Evolutionary conservation across 2,329 filamentous ascomycete genomes (phyloP).

Genomic region (Sordariomycetes sp.): DNA sequence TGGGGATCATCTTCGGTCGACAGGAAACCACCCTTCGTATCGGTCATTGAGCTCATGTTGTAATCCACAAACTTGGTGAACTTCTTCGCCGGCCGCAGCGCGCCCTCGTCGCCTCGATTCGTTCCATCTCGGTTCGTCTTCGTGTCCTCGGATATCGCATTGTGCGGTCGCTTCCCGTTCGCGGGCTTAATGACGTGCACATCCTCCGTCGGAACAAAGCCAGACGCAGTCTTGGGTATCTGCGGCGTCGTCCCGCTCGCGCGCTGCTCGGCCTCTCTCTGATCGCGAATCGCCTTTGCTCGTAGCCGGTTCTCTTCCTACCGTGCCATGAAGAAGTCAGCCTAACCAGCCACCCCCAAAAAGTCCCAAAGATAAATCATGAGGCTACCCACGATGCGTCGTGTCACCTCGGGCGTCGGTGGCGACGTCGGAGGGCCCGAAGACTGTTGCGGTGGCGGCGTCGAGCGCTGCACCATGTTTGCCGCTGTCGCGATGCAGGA

Average conservation of each 20-base stretch:
- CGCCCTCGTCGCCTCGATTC: constrained; percentile 29
- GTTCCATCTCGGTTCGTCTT: constrained; percentile 63
- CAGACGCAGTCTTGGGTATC: constrained; percentile 46
- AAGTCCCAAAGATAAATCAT: no score
- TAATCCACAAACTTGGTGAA: constrained; percentile 96
- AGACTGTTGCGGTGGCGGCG: constrained; percentile 4
- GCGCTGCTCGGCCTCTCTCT: constrained; percentile 55
- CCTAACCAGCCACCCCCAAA: no score
- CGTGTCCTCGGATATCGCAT: constrained; percentile 44
- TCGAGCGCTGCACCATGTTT: constrained; percentile 2
- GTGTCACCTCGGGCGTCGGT: constrained; percentile 6
- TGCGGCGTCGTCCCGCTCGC: constrained; percentile 30
- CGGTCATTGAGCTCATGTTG: constrained; percentile 95
- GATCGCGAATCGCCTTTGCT: constrained; percentile 77
- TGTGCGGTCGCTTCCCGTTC: constrained; percentile 57
- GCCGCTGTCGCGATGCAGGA: no score
- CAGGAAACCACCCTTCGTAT: constrained; percentile 93
- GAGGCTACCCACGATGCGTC: constrained; percentile 5
- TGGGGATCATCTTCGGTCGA: constrained; percentile 85
- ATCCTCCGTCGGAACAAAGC: constrained; percentile 62
- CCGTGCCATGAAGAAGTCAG: background rate
- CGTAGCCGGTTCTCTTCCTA: constrained; percentile 82
- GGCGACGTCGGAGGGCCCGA: constrained; percentile 1
- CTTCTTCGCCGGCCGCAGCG: constrained; percentile 70
- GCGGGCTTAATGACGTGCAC: constrained; percentile 41